phyloP scores from a whole-genome alignment of 768 basidiomycete species.

The Hygrocybe coccinea region DNA sequence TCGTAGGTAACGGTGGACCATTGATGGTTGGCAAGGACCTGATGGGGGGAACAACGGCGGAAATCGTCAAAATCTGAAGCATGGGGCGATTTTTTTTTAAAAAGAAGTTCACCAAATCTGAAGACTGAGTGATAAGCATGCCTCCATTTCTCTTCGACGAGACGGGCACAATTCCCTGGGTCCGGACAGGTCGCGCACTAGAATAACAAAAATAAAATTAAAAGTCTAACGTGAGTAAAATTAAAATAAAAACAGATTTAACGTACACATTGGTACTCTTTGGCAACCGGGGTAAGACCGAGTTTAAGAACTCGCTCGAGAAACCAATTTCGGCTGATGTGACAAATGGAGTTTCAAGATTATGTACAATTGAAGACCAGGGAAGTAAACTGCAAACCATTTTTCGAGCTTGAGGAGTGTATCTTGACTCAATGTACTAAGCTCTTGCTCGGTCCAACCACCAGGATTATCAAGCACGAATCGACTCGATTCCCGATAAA shows the following conservation, averaged over 20 bases:
- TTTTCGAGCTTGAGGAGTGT: slow-evolving; percentile 89
- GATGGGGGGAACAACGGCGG: background rate
- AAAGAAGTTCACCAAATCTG: slow-evolving; percentile 62
- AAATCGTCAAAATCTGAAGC: slow-evolving; percentile 6
- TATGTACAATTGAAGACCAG: background rate
- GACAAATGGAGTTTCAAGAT: background rate
- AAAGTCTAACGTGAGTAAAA: background rate
- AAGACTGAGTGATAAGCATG: slow-evolving; percentile 84
- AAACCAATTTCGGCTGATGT: slow-evolving; percentile 87
- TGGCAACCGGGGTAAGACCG: slow-evolving; percentile 78
- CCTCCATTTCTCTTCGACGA: slow-evolving; percentile 90
- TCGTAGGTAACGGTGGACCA: slow-evolving; percentile 89
- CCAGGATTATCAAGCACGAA: slow-evolving; percentile 92
- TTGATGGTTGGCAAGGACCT: slow-evolving; percentile 85
- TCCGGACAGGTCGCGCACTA: slow-evolving; percentile 87
- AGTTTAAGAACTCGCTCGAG: slow-evolving; percentile 91
- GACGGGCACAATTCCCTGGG: slow-evolving; percentile 65
- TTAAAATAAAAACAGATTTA: background rate
- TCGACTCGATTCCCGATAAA: slow-evolving; percentile 85
- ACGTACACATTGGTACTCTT: slow-evolving; percentile 90
- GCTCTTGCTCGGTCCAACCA: slow-evolving; percentile 74
- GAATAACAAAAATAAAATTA: background rate
- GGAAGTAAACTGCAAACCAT: slow-evolving; percentile 41
- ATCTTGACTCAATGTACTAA: slow-evolving; percentile 74
- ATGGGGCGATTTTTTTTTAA: background rate